Evolutionary conservation across 1,284 basidiomycete species (phyloP), one percentile per base, ranked within the genome.

Genomic region (Pseudozyma hubeiensis): DNA sequence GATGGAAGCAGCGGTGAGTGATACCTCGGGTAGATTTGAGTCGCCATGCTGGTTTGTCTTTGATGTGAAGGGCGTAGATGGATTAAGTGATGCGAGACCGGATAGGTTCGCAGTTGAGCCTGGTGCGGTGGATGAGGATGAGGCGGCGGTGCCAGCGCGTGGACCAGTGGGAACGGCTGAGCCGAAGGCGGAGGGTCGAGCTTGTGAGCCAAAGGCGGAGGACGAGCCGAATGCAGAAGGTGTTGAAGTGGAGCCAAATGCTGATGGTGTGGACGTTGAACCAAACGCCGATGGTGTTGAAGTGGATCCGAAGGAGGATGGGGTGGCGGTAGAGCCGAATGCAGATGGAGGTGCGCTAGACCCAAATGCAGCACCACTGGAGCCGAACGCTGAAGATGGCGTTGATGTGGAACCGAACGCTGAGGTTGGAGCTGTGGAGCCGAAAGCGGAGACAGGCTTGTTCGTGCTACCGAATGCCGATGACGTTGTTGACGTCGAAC

Each of bases 21-120:
- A 60, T 3, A 70, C 67, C 55, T 69, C 65, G 33, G 69, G 69
- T 48, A 47, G 68, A 52, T 77, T 77, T 11, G 66, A 64, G 13
- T 74, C 72, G 30, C 63, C 54, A 29, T 58, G 62, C 16, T 44
- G 40, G 13, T 58, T 60, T 5, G 37, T 53, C 17, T 55, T 59
- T 10, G 60, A 53, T 13, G 68, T 53, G 39, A 68, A 65, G 0
- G 68, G 68, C 9, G 39, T 35, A 5, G 45, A 43, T 0, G 70
- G 61, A 43, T 73, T 73, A 7, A 64, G 43, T 7, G 52, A 19
- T 3, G 64, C 64, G 0, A 66, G 44, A 11, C 13, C 41, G 7
- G 69, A 72, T 0, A 60, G 60, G 7, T 49, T 57, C 3, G 53
- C 41, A 4, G 53, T 9, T 5, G 55, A 44, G 5, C 45, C 1